Evolutionary conservation across 2,329 filamentous ascomycete species (phyloP).

Genomic region (Xylaria polymorpha): DNA sequence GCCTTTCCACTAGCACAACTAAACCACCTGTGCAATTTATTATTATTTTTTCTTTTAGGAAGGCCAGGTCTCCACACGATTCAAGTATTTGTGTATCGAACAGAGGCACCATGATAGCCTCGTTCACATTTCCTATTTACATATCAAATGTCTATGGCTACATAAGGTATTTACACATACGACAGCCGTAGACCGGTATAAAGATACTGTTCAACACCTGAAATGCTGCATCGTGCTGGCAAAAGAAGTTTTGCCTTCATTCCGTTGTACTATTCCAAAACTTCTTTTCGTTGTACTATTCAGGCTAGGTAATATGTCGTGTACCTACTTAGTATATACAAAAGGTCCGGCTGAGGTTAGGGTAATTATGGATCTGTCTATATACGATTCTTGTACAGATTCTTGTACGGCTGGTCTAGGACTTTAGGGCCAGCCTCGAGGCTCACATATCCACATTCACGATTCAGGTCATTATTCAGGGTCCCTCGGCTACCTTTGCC

Average conservation of each 20-base stretch:
- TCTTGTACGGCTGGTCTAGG: conserved; percentile 1
- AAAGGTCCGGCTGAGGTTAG: not conserved
- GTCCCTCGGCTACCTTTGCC: conserved; percentile 13
- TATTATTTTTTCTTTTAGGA: not conserved
- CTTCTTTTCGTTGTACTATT: not conserved
- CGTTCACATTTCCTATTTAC: not conserved
- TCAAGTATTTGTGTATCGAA: not conserved
- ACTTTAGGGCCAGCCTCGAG: conserved; percentile 27
- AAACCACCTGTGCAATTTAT: not conserved
- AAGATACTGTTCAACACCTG: too few relatives aligned
- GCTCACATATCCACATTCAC: conserved; percentile 29
- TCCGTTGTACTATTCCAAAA: not conserved
- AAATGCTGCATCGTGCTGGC: not conserved
- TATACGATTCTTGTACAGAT: not conserved
- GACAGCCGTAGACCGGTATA: not conserved
- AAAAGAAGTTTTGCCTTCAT: not conserved
- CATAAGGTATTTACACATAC: not conserved
- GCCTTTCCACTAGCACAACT: not conserved
- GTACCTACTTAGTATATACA: not conserved
- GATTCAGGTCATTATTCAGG: conserved; percentile 30
- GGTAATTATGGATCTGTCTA: conserved; percentile 4
- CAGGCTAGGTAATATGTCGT: not conserved
- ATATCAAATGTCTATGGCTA: too few relatives aligned
- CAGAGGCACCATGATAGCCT: not conserved
- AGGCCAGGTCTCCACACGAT: not conserved